phyloP scores from a whole-genome alignment of 352 stramenopile genomes.

The Phytophthora hybrid region DNA sequence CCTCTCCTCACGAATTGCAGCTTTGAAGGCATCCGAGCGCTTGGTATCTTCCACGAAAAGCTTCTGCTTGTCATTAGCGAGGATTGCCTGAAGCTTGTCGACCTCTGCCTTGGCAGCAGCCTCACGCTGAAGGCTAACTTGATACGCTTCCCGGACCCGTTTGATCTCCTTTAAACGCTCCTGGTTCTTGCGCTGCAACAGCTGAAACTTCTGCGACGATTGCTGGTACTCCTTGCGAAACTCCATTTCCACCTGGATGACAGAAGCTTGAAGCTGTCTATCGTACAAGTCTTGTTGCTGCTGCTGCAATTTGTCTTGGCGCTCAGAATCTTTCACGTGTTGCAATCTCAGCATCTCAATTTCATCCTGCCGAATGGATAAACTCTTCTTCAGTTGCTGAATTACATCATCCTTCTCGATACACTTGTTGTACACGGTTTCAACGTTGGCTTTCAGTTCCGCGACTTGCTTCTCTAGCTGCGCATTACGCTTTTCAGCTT shows the following conservation, averaged over 20 bases:
- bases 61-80: constrained; percentile 62
- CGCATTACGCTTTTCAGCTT: constrained; percentile 38
- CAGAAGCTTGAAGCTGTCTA: constrained; percentile 58
- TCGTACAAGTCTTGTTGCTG: constrained; percentile 73
- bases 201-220: constrained; percentile 51
- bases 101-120: constrained; percentile 48
- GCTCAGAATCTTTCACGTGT: constrained; percentile 55
- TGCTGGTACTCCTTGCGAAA: constrained; percentile 72
- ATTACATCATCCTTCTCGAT: constrained; percentile 70
- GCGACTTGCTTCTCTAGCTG: constrained; percentile 57
- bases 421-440: constrained; percentile 57
- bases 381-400: constrained; percentile 55
- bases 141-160: constrained; percentile 56
- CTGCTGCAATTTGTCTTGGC: constrained; percentile 58
- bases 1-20: constrained; percentile 42
- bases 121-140: constrained; percentile 61
- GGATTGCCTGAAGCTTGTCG: constrained; percentile 50
- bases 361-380: constrained; percentile 56
- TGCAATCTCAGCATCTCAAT: constrained; percentile 59
- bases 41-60: constrained; percentile 56
- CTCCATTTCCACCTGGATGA: constrained; percentile 76
- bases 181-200: constrained; percentile 57
- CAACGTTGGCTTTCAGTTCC: constrained; percentile 56
- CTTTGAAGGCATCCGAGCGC: constrained; percentile 53
- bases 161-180: constrained; percentile 44